Evolutionary conservation across 2,329 filamentous ascomycete genomes (phyloP).

Genomic region (Nigrospora oryzae): DNA sequence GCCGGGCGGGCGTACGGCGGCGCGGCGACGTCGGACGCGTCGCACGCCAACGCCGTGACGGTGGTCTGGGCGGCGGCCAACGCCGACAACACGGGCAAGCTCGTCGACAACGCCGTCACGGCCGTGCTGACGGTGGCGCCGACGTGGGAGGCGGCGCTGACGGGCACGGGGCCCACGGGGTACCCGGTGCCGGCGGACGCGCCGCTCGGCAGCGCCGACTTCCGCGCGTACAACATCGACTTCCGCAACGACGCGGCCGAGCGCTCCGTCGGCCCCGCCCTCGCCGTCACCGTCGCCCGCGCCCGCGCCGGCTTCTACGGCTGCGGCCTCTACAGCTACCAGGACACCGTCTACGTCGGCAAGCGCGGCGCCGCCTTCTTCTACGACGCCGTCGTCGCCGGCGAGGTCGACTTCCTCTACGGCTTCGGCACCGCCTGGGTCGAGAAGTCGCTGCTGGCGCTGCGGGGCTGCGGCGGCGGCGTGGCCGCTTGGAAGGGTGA

Average conservation of each 20-base stretch:
- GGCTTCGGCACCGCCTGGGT: conserved; percentile 60
- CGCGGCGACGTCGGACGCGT: conserved; percentile 20
- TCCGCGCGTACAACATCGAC: conserved; percentile 59
- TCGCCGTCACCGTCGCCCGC: conserved; percentile 51
- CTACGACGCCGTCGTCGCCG: conserved; percentile 49
- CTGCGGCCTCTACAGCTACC: conserved; percentile 58
- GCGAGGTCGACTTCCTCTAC: conserved; percentile 62
- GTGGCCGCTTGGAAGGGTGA: conserved; percentile 62
- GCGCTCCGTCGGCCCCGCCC: conserved; percentile 41
- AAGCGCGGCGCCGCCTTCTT: conserved; percentile 61
- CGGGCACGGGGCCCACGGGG: conserved; percentile 53
- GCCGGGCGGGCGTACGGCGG: conserved; percentile 20
- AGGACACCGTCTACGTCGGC: conserved; percentile 60
- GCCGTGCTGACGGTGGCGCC: conserved; percentile 55
- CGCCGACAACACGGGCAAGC: conserved; percentile 26
- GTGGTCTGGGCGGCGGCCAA: conserved; percentile 51
- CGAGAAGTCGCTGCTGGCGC: conserved; percentile 39
- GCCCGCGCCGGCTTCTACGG: conserved; percentile 62
- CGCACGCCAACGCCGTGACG: conserved; percentile 43
- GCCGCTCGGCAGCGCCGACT: conserved; percentile 54
- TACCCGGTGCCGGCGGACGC: conserved; percentile 51
- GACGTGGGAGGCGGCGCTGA: conserved; percentile 52
- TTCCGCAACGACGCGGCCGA: conserved; percentile 52
- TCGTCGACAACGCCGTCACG: conserved; percentile 54
- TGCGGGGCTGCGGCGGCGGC: conserved; percentile 56